A percentile compares a stretch with the other conserved stretches of the same genome.
Conservation (phyloP, 2,329 filamentous ascomycete species). For the Emmonsia crescens region DNA sequence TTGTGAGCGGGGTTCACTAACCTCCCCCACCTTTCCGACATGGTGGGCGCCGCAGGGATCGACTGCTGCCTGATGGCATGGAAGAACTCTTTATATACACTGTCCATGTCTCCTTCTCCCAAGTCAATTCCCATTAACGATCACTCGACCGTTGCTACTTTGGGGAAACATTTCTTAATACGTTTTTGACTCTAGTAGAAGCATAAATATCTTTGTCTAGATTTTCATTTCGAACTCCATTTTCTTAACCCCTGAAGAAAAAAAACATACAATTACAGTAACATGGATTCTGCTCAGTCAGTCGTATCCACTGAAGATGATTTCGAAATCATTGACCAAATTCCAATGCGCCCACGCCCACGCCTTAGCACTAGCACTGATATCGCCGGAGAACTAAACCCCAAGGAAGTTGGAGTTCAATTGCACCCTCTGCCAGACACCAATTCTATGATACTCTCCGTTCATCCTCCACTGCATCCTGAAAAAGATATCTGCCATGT, state of each 20-base stretch:
- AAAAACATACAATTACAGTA: neutral
- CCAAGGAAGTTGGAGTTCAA: conserved; percentile 6
- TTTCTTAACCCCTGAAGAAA: neutral
- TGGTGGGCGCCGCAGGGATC: neutral
- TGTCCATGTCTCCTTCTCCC: neutral
- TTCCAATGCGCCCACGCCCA: conserved; percentile 1
- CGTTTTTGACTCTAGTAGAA: neutral
- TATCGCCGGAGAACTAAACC: neutral
- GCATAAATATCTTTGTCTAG: neutral
- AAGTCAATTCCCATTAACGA: neutral
- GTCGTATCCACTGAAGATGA: conserved; percentile 1
- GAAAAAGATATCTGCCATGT: conserved; percentile 21
- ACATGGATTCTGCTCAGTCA: neutral
- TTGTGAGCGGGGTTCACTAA: neutral
- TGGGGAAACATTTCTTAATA: too few species aligned
- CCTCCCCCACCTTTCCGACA: neutral
- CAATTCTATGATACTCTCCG: conserved; percentile 15
- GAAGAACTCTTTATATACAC: neutral
- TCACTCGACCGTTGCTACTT: neutral
- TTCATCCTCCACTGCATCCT: conserved; percentile 15
- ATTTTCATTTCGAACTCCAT: neutral
- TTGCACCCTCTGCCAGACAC: conserved; percentile 12
- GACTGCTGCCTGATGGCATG: neutral
- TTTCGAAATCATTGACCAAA: conserved; percentile 1
- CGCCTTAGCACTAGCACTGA: neutral